Evolutionary conservation across 2,329 filamentous ascomycete species (phyloP).

Genomic region (Fusarium avenaceum): DNA sequence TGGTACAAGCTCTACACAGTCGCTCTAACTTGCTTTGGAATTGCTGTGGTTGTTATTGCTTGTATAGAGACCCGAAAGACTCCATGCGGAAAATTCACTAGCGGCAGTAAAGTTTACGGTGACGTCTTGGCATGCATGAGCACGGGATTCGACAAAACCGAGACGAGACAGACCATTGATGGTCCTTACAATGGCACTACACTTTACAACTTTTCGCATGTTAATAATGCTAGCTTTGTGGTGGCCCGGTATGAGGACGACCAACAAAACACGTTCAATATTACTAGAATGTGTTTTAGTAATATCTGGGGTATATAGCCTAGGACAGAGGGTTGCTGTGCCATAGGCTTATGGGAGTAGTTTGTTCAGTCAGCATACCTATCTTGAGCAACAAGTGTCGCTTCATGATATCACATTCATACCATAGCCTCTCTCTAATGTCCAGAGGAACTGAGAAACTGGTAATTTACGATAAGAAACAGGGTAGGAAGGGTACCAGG

Average conservation of each 20-base stretch:
- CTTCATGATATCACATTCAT: too few relatives aligned
- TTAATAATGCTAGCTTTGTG: slow-evolving; percentile 8
- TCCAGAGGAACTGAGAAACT: too few relatives aligned
- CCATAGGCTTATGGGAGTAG: too few relatives aligned
- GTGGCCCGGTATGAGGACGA: background rate
- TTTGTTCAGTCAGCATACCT: too few relatives aligned
- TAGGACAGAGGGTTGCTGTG: too few relatives aligned
- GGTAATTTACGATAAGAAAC: too few relatives aligned
- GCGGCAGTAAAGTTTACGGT: background rate
- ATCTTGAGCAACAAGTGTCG: too few relatives aligned
- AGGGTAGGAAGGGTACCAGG: too few relatives aligned
- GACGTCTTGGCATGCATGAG: slow-evolving; percentile 15
- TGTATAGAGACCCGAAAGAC: slow-evolving; percentile 25
- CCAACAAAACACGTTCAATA: background rate
- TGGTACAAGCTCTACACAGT: slow-evolving; percentile 27
- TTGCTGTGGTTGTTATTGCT: slow-evolving; percentile 2
- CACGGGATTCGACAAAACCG: background rate
- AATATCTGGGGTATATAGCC: background rate
- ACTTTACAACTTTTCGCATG: background rate
- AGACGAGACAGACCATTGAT: background rate
- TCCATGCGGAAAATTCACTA: slow-evolving; percentile 28
- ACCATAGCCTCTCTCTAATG: too few relatives aligned
- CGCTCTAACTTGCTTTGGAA: background rate
- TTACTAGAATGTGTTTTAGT: slow-evolving; percentile 20
- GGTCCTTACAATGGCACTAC: slow-evolving; percentile 12